Conservation (phyloP, 148 eudicot genomes). For the Amaranthus hypochondriacus region DNA sequence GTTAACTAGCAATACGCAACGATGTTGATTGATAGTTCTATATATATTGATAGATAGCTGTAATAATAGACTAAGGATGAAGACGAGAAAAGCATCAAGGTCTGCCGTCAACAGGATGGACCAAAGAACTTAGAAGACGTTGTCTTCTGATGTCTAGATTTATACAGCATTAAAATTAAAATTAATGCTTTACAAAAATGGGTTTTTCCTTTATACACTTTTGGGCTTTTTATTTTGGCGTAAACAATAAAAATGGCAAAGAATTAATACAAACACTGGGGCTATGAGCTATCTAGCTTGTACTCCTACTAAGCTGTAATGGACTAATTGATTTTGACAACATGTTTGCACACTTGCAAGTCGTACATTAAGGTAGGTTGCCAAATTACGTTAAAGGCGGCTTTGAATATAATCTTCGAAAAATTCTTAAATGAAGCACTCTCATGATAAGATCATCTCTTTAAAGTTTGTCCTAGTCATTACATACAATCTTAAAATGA, state of each 20-base stretch:
- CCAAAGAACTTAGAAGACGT: constrained; percentile 15
- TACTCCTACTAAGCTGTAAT: no score
- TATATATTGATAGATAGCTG: background rate
- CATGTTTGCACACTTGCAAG: background rate
- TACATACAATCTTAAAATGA: no score
- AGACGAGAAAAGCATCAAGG: constrained; percentile 5
- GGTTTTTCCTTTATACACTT: background rate
- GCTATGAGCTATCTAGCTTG: background rate
- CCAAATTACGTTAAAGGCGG: no score
- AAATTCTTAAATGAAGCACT: no score
- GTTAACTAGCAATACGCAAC: constrained; percentile 1
- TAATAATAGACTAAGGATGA: background rate
- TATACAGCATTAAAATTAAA: background rate
- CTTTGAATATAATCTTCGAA: no score
- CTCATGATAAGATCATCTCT: no score
- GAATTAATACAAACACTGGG: background rate
- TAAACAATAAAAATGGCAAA: background rate
- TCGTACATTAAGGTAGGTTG: no score
- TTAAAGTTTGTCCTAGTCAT: no score
- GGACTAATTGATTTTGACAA: constrained; percentile 10
- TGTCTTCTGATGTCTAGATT: background rate
- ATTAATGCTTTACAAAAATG: background rate
- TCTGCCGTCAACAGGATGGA: constrained; percentile 12
- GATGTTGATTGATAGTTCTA: background rate
- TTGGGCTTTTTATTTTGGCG: background rate